These are phyloP conservation scores for Russula olivacea DNA, from an alignment of 768 basidiomycete species.

Conservation along the genomic window DNA sequence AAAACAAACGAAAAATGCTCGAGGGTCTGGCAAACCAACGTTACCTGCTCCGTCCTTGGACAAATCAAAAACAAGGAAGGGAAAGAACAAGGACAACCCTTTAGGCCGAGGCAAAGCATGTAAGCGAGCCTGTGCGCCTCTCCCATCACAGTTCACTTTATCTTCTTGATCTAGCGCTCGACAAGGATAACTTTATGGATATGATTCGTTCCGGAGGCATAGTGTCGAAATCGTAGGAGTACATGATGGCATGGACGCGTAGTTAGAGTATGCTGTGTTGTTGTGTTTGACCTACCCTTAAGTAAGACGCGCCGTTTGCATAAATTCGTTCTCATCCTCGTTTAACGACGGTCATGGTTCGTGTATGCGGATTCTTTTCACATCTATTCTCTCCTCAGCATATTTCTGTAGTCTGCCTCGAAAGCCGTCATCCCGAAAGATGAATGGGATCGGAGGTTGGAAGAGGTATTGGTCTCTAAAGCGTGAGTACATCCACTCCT, in stretches of 20 bases:
- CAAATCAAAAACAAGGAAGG: conserved; percentile 42
- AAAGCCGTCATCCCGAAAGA: conserved; percentile 63
- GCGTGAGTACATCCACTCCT: conserved; percentile 55
- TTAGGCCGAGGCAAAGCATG: conserved; percentile 54
- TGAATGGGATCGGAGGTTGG: conserved; percentile 82
- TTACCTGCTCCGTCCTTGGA: conserved; percentile 59
- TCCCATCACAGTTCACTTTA: conserved; percentile 9
- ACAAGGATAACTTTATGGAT: conserved; percentile 72
- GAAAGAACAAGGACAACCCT: conserved; percentile 49
- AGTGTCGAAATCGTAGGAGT: conserved; percentile 56
- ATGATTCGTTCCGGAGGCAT: conserved; percentile 78
- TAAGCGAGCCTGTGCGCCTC: conserved; percentile 32
- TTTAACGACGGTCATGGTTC: conserved; percentile 20
- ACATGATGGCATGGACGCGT: background rate
- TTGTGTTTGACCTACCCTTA: conserved; percentile 9
- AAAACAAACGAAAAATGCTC: conserved; percentile 52
- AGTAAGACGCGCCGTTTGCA: background rate
- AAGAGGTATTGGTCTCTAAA: conserved; percentile 80
- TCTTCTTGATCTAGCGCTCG: conserved; percentile 41
- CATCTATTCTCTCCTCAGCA: conserved; percentile 3
- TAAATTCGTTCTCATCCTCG: background rate
- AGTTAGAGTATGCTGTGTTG: no score
- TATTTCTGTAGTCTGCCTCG: conserved; percentile 32
- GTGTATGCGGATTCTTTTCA: conserved; percentile 24
- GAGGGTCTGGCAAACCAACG: conserved; percentile 70